These are phyloP conservation scores for Graphium sp. DNA, from an alignment of 2,329 filamentous ascomycete genomes.

Conservation along the genomic window DNA sequence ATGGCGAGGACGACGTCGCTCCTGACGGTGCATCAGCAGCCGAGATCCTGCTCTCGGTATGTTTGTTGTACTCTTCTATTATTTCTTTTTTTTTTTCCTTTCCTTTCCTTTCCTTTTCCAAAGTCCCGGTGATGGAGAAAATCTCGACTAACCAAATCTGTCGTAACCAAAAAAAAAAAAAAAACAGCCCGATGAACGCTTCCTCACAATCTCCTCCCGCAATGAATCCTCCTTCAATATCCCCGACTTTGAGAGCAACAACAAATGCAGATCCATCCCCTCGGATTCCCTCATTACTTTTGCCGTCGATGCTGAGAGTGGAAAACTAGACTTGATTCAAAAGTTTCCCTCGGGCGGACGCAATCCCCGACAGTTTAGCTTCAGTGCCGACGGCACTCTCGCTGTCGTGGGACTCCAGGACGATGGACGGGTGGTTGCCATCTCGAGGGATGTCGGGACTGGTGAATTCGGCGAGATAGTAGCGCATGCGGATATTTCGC, in stretches of 20 bases:
- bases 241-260: slow-evolving; percentile 22
- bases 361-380: slow-evolving; percentile 48
- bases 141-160: too few species aligned
- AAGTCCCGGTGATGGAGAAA: too few species aligned
- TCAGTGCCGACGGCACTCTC: slow-evolving; percentile 46
- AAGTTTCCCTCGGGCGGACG: slow-evolving; percentile 46
- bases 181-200: slow-evolving; percentile 37
- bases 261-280: slow-evolving; percentile 22
- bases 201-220: slow-evolving; percentile 52
- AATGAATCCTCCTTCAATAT: slow-evolving; percentile 37
- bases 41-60: slow-evolving; percentile 41
- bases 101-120: background rate
- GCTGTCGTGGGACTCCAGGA: slow-evolving; percentile 50
- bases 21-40: slow-evolving; percentile 27
- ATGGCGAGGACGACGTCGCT: slow-evolving; percentile 22
- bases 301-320: slow-evolving; percentile 33
- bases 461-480: slow-evolving; percentile 36
- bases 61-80: slow-evolving; percentile 10
- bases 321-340: slow-evolving; percentile 35
- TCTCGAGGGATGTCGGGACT: slow-evolving; percentile 38
- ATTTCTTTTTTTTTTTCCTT: background rate
- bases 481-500: slow-evolving; percentile 22
- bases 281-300: slow-evolving; percentile 52
- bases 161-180: background rate
- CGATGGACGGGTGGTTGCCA: slow-evolving; percentile 42